Evolutionary conservation across 2,329 filamentous ascomycete species (phyloP).

Genomic region (Claviceps monticola): DNA sequence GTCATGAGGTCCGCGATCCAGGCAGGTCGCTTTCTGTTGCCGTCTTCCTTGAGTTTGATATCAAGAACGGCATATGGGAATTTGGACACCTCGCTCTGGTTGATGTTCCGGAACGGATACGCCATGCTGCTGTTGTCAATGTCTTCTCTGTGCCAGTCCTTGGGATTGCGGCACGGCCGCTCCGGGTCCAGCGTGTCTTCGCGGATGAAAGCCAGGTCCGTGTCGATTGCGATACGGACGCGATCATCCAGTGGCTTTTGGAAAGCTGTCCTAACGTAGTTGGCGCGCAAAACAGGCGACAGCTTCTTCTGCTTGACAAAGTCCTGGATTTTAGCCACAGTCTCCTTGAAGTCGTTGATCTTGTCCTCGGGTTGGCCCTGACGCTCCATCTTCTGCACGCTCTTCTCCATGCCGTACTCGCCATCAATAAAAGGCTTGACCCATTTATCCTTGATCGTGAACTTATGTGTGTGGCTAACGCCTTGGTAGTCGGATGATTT

Average conservation of each 20-base stretch:
- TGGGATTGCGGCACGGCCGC: slow-evolving; percentile 77
- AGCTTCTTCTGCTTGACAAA: slow-evolving; percentile 68
- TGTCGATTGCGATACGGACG: slow-evolving; percentile 86
- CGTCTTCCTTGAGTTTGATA: slow-evolving; percentile 68
- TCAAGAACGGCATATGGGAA: slow-evolving; percentile 89
- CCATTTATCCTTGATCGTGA: slow-evolving; percentile 89
- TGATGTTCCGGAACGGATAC: slow-evolving; percentile 76
- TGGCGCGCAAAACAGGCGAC: slow-evolving; percentile 76
- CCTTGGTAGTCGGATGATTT: slow-evolving; percentile 71
- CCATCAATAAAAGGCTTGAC: slow-evolving; percentile 75
- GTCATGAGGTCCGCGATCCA: slow-evolving; percentile 90
- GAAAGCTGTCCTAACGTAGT: slow-evolving; percentile 89
- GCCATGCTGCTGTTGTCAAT: slow-evolving; percentile 73
- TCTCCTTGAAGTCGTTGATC: slow-evolving; percentile 54
- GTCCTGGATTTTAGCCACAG: slow-evolving; percentile 62
- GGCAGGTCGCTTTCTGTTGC: slow-evolving; percentile 52
- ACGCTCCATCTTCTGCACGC: slow-evolving; percentile 71
- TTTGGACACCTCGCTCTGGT: slow-evolving; percentile 78
- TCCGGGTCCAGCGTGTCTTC: slow-evolving; percentile 64
- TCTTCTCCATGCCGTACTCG: slow-evolving; percentile 86
- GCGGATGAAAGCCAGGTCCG: slow-evolving; percentile 75
- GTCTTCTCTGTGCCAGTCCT: slow-evolving; percentile 82
- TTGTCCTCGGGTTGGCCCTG: slow-evolving; percentile 53
- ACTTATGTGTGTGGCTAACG: slow-evolving; percentile 62
- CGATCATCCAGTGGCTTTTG: slow-evolving; percentile 88